These are phyloP conservation scores for Paraconiothyrium sp. DNA, from an alignment of 2,329 filamentous ascomycete species.

Conservation along the genomic window DNA sequence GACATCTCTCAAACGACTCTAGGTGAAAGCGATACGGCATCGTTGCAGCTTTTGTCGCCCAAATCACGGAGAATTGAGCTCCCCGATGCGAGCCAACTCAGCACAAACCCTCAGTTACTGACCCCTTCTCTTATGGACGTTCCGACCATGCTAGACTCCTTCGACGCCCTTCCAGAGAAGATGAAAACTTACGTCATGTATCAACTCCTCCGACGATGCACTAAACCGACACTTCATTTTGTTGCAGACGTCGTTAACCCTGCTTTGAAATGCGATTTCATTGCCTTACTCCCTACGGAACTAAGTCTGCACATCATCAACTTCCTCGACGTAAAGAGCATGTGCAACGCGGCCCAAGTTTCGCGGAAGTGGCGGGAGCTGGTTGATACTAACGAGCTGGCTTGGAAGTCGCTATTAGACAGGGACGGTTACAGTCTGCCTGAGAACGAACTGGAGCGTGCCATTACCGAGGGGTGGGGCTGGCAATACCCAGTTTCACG, in stretches of 20 bases:
- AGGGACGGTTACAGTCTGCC: constrained; percentile 82
- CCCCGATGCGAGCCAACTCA: constrained; percentile 24
- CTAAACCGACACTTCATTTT: constrained; percentile 86
- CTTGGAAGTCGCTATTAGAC: constrained; percentile 94
- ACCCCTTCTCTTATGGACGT: constrained; percentile 72
- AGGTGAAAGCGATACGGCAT: constrained; percentile 22
- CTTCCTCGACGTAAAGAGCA: constrained; percentile 84
- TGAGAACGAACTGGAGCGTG: constrained; percentile 82
- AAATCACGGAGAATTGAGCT: constrained; percentile 34
- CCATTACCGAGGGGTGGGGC: constrained; percentile 92
- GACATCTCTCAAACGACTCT: constrained; percentile 40
- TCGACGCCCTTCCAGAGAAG: constrained; percentile 88
- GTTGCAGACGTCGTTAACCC: constrained; percentile 93
- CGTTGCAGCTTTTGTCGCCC: constrained; percentile 29
- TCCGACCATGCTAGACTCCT: constrained; percentile 85
- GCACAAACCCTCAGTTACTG: constrained; percentile 46
- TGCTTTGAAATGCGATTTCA: constrained; percentile 91
- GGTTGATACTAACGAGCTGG: constrained; percentile 90
- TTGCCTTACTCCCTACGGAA: constrained; percentile 84
- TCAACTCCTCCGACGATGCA: constrained; percentile 87
- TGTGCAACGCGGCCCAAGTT: constrained; percentile 90
- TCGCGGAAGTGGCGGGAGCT: constrained; percentile 94
- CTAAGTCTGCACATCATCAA: constrained; percentile 87
- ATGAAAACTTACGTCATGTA: constrained; percentile 98
- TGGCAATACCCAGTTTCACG: constrained; percentile 88